phyloP scores from a whole-genome alignment of 306 rosid species.

The Quercus aquifolioides region DNA sequence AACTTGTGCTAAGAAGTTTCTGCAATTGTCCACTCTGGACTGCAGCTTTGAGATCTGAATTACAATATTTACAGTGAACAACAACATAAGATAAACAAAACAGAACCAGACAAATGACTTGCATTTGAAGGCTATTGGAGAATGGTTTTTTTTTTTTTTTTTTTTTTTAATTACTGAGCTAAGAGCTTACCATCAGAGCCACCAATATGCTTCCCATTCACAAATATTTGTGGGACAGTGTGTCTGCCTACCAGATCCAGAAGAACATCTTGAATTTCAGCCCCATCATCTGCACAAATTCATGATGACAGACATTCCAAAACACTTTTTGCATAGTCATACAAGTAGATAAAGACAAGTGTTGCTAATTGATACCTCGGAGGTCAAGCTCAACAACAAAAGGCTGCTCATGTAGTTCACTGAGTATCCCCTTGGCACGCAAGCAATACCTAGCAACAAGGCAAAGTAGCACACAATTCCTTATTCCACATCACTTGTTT shows the following conservation, averaged over 20 bases:
- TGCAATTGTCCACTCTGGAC: constrained; percentile 71
- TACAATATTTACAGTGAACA: neutral
- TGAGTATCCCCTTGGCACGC: constrained; percentile 69
- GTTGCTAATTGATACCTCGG: constrained; percentile 49
- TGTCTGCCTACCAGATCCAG: constrained; percentile 68
- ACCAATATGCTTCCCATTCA: constrained; percentile 87
- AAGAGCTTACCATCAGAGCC: constrained; percentile 80
- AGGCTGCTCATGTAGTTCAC: constrained; percentile 64
- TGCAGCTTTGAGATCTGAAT: constrained; percentile 69
- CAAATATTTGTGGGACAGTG: constrained; percentile 89
- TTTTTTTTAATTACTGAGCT: neutral
- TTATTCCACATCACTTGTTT: neutral
- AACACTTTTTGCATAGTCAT: neutral
- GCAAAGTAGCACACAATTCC: neutral
- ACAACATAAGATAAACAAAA: neutral
- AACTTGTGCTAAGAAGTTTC: constrained; percentile 61
- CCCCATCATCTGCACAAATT: constrained; percentile 64
- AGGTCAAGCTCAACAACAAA: constrained; percentile 83
- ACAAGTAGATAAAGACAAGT: neutral
- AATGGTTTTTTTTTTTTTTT: neutral
- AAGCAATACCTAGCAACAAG: constrained; percentile 56
- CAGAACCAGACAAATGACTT: neutral
- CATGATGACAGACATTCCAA: neutral
- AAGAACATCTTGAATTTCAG: constrained; percentile 67
- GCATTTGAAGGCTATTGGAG: neutral